A percentile compares a stretch with the other conserved stretches of the same genome.
Conservation (phyloP, 2,329 filamentous ascomycete genomes). For the Calcarisporium arbuscula region DNA sequence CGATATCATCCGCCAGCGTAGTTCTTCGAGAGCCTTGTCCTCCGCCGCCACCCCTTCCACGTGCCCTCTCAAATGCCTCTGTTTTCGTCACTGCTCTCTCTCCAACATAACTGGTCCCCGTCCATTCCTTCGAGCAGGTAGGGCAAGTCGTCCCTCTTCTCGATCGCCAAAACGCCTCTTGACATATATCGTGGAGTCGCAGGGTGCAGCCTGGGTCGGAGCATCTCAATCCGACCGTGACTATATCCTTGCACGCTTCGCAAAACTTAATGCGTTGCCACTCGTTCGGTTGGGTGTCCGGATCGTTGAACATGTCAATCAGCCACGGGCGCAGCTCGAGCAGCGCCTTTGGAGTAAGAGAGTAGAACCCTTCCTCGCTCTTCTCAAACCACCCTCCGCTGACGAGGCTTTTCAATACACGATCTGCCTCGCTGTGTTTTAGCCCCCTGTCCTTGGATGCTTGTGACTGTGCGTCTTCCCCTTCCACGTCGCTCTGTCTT, state of each 20-base stretch:
- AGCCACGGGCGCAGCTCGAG: slow-evolving; percentile 84
- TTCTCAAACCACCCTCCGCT: slow-evolving; percentile 80
- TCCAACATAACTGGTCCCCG: slow-evolving; percentile 43
- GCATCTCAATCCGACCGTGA: slow-evolving; percentile 80
- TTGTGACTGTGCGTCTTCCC: slow-evolving; percentile 26
- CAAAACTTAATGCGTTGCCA: slow-evolving; percentile 80
- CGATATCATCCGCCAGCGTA: slow-evolving; percentile 27
- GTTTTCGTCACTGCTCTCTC: slow-evolving; percentile 51
- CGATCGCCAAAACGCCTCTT: slow-evolving; percentile 65
- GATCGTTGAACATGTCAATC: slow-evolving; percentile 82
- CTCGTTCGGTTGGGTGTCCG: slow-evolving; percentile 50
- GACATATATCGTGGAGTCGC: slow-evolving; percentile 72
- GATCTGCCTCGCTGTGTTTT: slow-evolving; percentile 72
- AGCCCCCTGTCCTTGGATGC: slow-evolving; percentile 48
- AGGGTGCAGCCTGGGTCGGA: slow-evolving; percentile 58
- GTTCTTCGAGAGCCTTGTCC: no score
- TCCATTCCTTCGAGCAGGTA: slow-evolving; percentile 47
- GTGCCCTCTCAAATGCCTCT: slow-evolving; percentile 40
- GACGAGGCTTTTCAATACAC: slow-evolving; percentile 61
- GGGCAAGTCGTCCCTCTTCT: slow-evolving; percentile 59
- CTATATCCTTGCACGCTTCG: slow-evolving; percentile 80
- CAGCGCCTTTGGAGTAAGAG: slow-evolving; percentile 67
- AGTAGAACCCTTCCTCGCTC: slow-evolving; percentile 66
- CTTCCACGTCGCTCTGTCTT: slow-evolving; percentile 23
- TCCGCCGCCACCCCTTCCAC: slow-evolving; percentile 28